Conservation (phyloP, 140 eudicot genomes). For the Anethum foeniculum region DNA sequence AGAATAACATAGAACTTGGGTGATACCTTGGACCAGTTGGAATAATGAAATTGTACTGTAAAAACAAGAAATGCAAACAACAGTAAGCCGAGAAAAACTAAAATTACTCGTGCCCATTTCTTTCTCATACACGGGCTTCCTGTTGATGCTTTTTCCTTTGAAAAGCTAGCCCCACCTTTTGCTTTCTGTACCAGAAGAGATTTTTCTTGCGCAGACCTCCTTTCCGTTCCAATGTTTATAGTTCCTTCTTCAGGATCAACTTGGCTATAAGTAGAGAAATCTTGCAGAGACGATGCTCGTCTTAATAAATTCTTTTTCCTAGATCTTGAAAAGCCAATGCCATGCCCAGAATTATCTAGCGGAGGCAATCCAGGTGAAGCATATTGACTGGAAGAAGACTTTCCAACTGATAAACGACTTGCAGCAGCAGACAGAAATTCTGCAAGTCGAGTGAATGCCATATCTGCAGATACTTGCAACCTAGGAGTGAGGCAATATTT, state of each 20-base stretch:
- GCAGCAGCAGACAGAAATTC: slow-evolving; percentile 49
- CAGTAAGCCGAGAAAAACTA: slow-evolving; percentile 46
- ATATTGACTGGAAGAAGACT: slow-evolving; percentile 35
- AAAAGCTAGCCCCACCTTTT: slow-evolving; percentile 53
- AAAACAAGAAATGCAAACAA: slow-evolving; percentile 41
- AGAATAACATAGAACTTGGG: slow-evolving; percentile 77
- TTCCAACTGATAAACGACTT: slow-evolving; percentile 38
- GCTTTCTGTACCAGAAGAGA: slow-evolving; percentile 33
- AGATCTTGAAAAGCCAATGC: slow-evolving; percentile 28
- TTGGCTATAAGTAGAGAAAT: slow-evolving; percentile 54
- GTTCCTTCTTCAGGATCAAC: slow-evolving; percentile 63
- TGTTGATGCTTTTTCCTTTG: slow-evolving; percentile 56
- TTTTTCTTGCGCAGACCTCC: slow-evolving; percentile 25
- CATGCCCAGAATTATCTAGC: slow-evolving; percentile 40
- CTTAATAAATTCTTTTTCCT: slow-evolving; percentile 50
- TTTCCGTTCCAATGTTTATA: slow-evolving; percentile 27
- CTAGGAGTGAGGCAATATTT: slow-evolving; percentile 20
- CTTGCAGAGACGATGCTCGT: slow-evolving; percentile 87
- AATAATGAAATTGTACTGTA: slow-evolving; percentile 33
- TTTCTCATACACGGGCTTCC: slow-evolving; percentile 35
- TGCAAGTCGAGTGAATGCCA: slow-evolving; percentile 52
- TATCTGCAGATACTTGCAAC: slow-evolving; percentile 18
- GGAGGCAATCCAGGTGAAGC: slow-evolving; percentile 61
- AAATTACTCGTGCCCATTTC: slow-evolving; percentile 45
- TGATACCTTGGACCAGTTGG: slow-evolving; percentile 52